These are phyloP conservation scores for Sphenostylis stenocarpa DNA, from an alignment of 306 rosid species.

Conservation along the genomic window DNA sequence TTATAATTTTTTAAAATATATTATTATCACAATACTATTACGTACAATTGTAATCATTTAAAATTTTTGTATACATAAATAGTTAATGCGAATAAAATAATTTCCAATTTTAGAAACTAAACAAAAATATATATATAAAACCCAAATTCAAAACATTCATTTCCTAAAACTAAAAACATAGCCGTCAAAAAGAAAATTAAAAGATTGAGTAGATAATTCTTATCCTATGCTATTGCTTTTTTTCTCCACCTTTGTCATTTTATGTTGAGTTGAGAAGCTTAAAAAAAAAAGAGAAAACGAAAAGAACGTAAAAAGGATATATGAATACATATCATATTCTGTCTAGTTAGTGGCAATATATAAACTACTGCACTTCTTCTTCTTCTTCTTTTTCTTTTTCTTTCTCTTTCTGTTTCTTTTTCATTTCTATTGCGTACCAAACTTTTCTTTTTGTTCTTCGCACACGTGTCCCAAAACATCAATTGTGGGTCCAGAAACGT, in stretches of 20 bases:
- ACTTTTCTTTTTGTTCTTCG: background rate
- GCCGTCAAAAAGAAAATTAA: no score
- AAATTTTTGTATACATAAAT: no score
- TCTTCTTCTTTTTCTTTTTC: background rate
- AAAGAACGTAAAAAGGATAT: background rate
- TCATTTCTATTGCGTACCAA: slow-evolving; percentile 16
- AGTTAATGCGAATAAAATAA: no score
- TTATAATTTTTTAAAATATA: no score
- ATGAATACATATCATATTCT: slow-evolving; percentile 8
- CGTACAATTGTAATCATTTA: no score
- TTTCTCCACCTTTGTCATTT: no score
- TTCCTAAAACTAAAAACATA: no score
- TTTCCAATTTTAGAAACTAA: no score
- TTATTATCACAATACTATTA: no score
- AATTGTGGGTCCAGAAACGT: background rate
- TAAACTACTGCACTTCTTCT: background rate
- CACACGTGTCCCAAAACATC: background rate
- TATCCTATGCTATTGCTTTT: background rate
- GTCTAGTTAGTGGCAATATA: slow-evolving; percentile 23
- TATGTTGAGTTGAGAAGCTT: background rate
- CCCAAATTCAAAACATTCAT: no score
- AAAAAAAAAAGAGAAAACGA: background rate
- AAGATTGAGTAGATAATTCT: background rate
- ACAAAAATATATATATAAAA: no score
- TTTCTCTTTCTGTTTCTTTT: no score